A percentile compares a stretch with the other conserved stretches of the same genome.
Conservation (phyloP, 192 early-diverging fungal genomes). For the Spinellus fusiger region DNA sequence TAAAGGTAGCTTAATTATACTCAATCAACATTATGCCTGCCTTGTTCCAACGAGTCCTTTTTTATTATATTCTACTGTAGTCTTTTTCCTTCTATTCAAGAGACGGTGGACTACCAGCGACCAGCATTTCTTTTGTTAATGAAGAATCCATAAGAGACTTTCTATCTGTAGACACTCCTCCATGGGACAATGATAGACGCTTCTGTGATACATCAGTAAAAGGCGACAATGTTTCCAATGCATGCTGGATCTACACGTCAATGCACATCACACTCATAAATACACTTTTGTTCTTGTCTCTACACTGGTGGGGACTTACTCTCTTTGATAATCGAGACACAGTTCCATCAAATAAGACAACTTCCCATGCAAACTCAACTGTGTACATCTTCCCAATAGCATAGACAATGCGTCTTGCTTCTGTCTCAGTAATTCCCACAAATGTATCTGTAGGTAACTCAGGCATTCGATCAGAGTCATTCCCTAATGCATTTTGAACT, state of each 20-base stretch:
- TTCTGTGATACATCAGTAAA: conserved; percentile 9
- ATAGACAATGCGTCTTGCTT: conserved; percentile 71
- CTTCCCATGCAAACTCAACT: conserved; percentile 84
- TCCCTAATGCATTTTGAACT: conserved; percentile 41
- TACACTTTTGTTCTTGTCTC: no score
- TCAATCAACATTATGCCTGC: no score
- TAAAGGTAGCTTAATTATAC: no score
- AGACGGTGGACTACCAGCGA: no score
- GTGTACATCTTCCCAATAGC: conserved; percentile 78
- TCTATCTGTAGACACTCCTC: no score
- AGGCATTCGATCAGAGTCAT: conserved; percentile 41
- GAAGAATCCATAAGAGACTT: no score
- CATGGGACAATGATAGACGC: neutral
- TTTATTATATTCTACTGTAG: no score
- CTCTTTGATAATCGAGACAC: conserved; percentile 43
- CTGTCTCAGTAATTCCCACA: conserved; percentile 49
- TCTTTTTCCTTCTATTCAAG: no score
- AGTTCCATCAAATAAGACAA: conserved; percentile 46
- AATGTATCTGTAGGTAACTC: conserved; percentile 42
- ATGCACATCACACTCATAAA: neutral
- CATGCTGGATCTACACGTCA: conserved; percentile 13
- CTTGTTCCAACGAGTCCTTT: no score
- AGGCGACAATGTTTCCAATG: conserved; percentile 17
- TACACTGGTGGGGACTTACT: conserved; percentile 25
- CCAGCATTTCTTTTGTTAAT: no score